Base-by-base conservation (phyloP, 495 filamentous ascomycete species). In the Astrothelium macrocarpum region DNA sequence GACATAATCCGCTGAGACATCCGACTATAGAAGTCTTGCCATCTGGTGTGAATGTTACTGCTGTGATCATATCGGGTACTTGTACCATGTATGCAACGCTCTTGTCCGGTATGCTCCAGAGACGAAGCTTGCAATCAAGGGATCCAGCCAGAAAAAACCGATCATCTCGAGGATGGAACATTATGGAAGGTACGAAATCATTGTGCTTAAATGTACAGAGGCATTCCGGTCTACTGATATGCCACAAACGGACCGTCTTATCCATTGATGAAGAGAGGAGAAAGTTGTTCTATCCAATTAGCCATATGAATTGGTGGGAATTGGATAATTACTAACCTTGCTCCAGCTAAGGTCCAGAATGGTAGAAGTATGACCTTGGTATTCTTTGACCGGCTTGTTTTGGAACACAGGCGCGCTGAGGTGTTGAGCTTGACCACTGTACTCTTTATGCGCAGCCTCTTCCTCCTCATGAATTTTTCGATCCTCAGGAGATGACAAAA, bases 61-160 rank as follows among this genome's bases (percentile, higher is more conserved):
- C 89, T 0, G 94, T 99, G 59, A 97, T 89, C 70, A 95, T 85
- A 67, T 97, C 94, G 0, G 90, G 88, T 1, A 93, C 77, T 60
- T 89, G 85, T 28, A 80, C 89, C 74, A 88, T 90, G 73, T 85
- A 99, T 0, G 93, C 93, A 20, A 99, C 90, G 56, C 83, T 87
- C 73, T 97, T 97, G 71, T 99, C 94, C 0, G 94, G 94, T 62
- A 99, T 99, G 66, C 90, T 96, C 94, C 94, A 99, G 12, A 99
- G 75, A 32, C 94, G 81, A 58, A 99, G 73, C 71, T 91, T 93
- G n/a, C 86, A 90, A 73, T 99, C 94, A 32, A 97, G 78, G 11
- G 90, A 96, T 2, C 94, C 94, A 9, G 94, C 94, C 12, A 99
- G 79, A 71, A 97, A 99, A 77, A 97, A 99, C 0, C 94, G 86